These are phyloP conservation scores for Aspergillus caelatus DNA, from an alignment of 2,329 filamentous ascomycete species.

Conservation along the genomic window DNA sequence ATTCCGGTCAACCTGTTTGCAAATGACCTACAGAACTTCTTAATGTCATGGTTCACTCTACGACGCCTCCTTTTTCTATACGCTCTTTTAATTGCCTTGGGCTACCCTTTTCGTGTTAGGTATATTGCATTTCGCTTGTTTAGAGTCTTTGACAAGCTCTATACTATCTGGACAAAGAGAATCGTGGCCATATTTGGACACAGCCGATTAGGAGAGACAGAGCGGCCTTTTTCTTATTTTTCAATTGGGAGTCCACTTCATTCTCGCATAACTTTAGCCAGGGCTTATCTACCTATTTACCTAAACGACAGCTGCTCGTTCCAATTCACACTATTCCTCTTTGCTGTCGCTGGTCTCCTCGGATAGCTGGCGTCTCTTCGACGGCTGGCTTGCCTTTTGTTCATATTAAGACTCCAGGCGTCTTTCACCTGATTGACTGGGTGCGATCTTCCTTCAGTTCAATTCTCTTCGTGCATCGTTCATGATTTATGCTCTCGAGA, in stretches of 20 bases:
- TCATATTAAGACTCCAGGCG: neutral
- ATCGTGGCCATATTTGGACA: neutral
- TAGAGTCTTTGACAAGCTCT: neutral
- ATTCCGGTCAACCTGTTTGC: constrained; percentile 16
- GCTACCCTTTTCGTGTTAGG: neutral
- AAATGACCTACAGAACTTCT: constrained; percentile 13
- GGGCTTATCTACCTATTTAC: neutral
- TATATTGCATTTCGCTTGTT: neutral
- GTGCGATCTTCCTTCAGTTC: neutral
- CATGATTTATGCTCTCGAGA: constrained; percentile 14
- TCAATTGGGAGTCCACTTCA: neutral
- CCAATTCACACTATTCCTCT: neutral
- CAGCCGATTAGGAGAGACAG: neutral
- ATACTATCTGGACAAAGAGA: neutral
- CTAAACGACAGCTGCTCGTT: neutral
- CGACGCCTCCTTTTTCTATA: neutral
- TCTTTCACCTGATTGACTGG: neutral
- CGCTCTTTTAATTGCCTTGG: constrained; percentile 2
- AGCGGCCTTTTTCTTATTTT: neutral
- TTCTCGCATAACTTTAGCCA: neutral
- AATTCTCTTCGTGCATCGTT: constrained; percentile 5
- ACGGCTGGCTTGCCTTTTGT: no score
- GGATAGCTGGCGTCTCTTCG: neutral
- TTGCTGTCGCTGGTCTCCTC: neutral
- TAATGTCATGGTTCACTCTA: neutral